A percentile compares a stretch with the other conserved stretches of the same genome.
Conservation (phyloP, 768 basidiomycete species). For the Calocybe indica region DNA sequence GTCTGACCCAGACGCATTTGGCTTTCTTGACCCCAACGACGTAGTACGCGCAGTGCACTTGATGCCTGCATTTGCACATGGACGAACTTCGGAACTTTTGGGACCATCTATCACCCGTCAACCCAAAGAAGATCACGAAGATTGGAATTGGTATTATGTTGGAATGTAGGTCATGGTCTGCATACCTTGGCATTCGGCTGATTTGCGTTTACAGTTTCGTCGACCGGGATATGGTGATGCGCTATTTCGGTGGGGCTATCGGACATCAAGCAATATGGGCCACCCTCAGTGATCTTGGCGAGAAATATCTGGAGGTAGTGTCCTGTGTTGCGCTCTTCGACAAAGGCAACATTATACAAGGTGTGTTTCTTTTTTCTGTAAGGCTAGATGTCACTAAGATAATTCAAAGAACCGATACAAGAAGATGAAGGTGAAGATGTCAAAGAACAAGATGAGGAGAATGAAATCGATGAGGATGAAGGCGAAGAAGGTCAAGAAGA, state of each 20-base stretch:
- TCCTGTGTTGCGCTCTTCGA: too few relatives aligned
- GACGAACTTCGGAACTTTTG: constrained; percentile 8
- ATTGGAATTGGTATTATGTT: constrained; percentile 26
- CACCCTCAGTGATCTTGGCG: not conserved
- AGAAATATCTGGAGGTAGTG: not conserved
- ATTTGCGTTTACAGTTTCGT: constrained; percentile 12
- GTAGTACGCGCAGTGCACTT: constrained; percentile 29
- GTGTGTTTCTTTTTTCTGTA: too few relatives aligned
- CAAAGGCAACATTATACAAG: too few relatives aligned
- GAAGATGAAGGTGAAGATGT: not conserved
- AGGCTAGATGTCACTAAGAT: not conserved
- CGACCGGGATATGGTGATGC: constrained; percentile 22
- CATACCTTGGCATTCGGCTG: not conserved
- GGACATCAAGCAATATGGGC: constrained; percentile 8
- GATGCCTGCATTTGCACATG: constrained; percentile 25
- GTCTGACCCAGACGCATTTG: constrained; percentile 22
- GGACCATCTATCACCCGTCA: constrained; percentile 8
- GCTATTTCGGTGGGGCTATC: constrained; percentile 14
- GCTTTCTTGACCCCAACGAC: constrained; percentile 32
- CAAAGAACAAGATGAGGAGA: not conserved
- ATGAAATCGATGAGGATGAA: not conserved
- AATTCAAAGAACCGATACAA: not conserved
- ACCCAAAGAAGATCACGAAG: constrained; percentile 11
- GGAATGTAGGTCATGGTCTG: constrained; percentile 19
- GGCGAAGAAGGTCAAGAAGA: not conserved